A percentile compares a stretch with the other conserved stretches of the same genome.
Evolutionary conservation across 2,329 filamentous ascomycete species (phyloP).

Genomic region (Aspergillus sclerotialis): DNA sequence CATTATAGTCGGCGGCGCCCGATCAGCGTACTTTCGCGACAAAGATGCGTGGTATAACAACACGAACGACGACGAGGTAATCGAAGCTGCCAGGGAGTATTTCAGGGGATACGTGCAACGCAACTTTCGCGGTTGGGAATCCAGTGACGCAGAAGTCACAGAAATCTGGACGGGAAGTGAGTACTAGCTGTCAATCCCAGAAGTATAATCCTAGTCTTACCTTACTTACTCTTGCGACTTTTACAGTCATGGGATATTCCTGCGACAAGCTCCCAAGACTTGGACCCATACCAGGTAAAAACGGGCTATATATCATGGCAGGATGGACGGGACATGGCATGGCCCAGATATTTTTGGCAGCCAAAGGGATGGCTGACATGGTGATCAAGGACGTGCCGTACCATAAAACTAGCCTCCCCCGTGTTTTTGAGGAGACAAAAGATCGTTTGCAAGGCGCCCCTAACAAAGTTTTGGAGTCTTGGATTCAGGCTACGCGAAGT

Average conservation of each 20-base stretch:
- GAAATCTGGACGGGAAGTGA: conserved; percentile 31
- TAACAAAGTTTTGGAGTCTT: too few species aligned
- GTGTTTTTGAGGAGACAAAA: conserved; percentile 25
- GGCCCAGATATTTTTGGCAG: conserved; percentile 56
- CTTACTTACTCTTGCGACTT: neutral
- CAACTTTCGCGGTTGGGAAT: conserved; percentile 31
- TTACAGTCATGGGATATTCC: conserved; percentile 46
- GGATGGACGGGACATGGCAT: conserved; percentile 64
- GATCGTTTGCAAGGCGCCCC: conserved; percentile 10
- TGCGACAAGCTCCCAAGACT: conserved; percentile 48
- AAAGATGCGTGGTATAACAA: conserved; percentile 38
- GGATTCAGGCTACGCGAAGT: too few species aligned
- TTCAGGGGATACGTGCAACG: conserved; percentile 34
- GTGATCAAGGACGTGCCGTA: conserved; percentile 31
- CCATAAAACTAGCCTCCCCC: conserved; percentile 23
- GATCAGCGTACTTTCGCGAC: conserved; percentile 33
- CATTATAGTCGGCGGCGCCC: conserved; percentile 59
- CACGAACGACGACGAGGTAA: conserved; percentile 46
- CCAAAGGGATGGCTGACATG: conserved; percentile 54
- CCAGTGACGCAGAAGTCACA: conserved; percentile 25
- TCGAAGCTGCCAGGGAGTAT: conserved; percentile 37
- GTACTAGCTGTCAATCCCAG: conserved; percentile 4
- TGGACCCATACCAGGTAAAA: conserved; percentile 40
- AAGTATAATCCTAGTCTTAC: neutral
- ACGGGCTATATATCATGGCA: conserved; percentile 51